Conservation (phyloP, 2,329 filamentous ascomycete genomes). For the Cercospora sp. region DNA sequence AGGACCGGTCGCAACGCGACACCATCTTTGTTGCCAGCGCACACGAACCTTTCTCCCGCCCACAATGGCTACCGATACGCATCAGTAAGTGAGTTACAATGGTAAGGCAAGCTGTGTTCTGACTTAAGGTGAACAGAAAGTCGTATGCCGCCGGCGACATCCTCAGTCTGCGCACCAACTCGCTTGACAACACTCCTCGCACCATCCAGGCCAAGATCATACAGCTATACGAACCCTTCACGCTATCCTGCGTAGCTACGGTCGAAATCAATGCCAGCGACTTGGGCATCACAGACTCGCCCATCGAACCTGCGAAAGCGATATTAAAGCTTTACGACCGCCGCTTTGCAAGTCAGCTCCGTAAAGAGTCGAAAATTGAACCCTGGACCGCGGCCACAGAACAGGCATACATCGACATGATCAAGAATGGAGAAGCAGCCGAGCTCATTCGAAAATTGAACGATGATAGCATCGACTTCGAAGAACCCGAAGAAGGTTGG, state of each 20-base stretch:
- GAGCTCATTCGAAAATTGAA: conserved; percentile 1
- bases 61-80: background rate
- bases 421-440: conserved; percentile 2
- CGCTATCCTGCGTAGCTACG: background rate
- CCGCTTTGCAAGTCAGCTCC: conserved; percentile 6
- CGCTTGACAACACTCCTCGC: background rate
- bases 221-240: background rate
- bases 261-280: background rate
- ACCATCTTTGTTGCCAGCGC: background rate
- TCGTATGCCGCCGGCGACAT: background rate
- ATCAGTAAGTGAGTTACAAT: background rate
- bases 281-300: background rate
- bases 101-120: background rate
- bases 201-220: background rate
- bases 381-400: background rate
- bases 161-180: background rate
- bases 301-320: conserved; percentile 26
- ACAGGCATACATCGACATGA: background rate
- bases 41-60: background rate
- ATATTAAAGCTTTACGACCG: conserved; percentile 15
- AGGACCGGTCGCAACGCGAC: background rate
- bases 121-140: background rate
- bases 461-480: conserved; percentile 6
- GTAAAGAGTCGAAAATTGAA: background rate
- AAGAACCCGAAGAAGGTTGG: conserved; percentile 13